Percentiles rank a stretch among this genome's conserved stretches.
phyloP scores from a whole-genome alignment of 1,139 yeast species.

The Yamadazyma diddensiae region DNA sequence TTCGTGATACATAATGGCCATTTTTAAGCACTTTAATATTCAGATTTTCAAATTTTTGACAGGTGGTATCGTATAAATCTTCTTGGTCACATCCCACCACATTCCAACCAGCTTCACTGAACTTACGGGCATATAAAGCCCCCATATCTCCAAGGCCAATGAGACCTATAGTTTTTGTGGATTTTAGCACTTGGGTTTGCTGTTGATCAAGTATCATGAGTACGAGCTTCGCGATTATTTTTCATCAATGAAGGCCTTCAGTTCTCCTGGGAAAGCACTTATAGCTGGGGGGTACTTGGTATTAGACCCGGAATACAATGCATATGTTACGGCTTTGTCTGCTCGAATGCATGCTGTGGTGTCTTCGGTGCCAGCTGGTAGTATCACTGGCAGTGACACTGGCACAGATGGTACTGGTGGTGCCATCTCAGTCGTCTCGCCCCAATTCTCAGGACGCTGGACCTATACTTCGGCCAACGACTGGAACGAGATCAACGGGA shows the following conservation, averaged over 20 bases:
- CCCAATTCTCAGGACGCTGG: slow-evolving; percentile 84
- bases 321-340: slow-evolving; percentile 85
- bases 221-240: background rate
- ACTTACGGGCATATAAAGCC: slow-evolving; percentile 70
- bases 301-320: slow-evolving; percentile 67
- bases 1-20: slow-evolving; percentile 81
- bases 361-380: background rate
- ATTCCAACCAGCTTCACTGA: slow-evolving; percentile 82
- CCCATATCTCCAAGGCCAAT: slow-evolving; percentile 99
- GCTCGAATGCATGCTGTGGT: slow-evolving; percentile 85
- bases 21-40: slow-evolving; percentile 57
- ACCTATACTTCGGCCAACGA: slow-evolving; percentile 33
- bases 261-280: slow-evolving; percentile 95
- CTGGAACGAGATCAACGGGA: slow-evolving; percentile 25
- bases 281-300: slow-evolving; percentile 95
- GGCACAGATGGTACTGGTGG: background rate
- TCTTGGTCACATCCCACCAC: slow-evolving; percentile 92
- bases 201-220: too few relatives aligned
- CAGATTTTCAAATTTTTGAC: slow-evolving; percentile 39
- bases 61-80: slow-evolving; percentile 51
- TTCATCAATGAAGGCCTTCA: slow-evolving; percentile 42
- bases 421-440: slow-evolving; percentile 40
- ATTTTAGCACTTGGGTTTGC: slow-evolving; percentile 13
- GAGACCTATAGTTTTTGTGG: slow-evolving; percentile 74
- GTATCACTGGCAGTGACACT: too few relatives aligned